Evolutionary conservation across 169 alveolate genomes (phyloP), one percentile per base, ranked within the genome.

Genomic region (Cardiosporidium cionae): DNA sequence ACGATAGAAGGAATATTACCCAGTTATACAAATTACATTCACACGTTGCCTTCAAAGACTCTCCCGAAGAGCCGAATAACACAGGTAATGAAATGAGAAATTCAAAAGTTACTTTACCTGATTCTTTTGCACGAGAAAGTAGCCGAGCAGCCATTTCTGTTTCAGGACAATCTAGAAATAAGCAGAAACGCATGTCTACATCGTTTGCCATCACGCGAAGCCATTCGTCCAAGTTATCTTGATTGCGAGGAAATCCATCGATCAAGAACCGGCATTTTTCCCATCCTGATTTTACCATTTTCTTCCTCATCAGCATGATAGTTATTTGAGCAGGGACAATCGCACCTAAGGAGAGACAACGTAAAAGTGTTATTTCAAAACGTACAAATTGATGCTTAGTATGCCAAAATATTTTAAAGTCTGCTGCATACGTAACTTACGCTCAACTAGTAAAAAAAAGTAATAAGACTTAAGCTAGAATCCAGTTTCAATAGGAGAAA

Each of bases 171-270:
- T 88, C 85, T 28, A 91, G 67, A 76, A 82, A 89, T 22, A 89
- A 37, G 29, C 86, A 67, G 31, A 81, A 77, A 4, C 70, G 3
- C 37, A 80, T 36, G 25, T 74, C 67, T 32, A 85, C 91, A 2
- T 85, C 84, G 28, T 81, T 78, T 34, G 74, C 74, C 53, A 86
- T 82, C 72, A 76, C 63, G 64, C 79, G 83, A 44, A 80, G 73
- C 97, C 97, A 91, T 3, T 94, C 94, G 9, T 79, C 80, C 34
- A 86, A 74, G 70, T 92, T 88, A 65, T 95, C 96, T 72, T 84
- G 76, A 72, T 93, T 95, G 76, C 99, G 85, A 0, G 99, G 99
- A 86, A 94, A 96, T 1, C 99, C 99, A 82, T 96, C 99, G 68
- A 96, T 89, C 29, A 95, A 74, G 68, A 95, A 90, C 53, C 80